Base-by-base conservation (phyloP, 1,284 basidiomycete species). In the Pascua guehoae region DNA sequence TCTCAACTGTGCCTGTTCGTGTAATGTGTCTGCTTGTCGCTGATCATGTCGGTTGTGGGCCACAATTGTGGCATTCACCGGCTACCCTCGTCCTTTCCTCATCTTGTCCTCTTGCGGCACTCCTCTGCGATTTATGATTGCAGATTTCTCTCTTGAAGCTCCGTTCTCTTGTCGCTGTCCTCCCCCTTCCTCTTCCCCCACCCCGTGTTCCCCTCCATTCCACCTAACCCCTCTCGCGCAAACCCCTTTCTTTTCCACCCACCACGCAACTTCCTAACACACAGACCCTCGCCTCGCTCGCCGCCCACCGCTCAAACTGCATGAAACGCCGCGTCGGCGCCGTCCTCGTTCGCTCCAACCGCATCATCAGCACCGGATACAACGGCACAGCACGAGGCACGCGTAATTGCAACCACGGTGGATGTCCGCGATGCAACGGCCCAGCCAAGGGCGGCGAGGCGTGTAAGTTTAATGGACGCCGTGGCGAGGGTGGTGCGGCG, bases 291-390 rank as follows among this genome's bases (percentile, higher is more conserved):
- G 92, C 93, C 8, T 87, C 88, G 12, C 82, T 96, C 45, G 92
- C 92, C 4, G 91, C 87, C 8, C 86, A 85, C 65, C 82, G 88
- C 43, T 91, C 86, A n/a, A 98, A 92, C 73, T 98, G 88, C 75
- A 98, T 98, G 95, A 99, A 99, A 73, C 85, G 96, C 5, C 84
- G 96, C 1, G 94, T 98, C 0, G 94, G 94, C 12, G 93, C 92
- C 0, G 85, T 98, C 15, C 81, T 98, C 42, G 92, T 97, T 37
- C 84, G 89, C 4, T 74, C 65, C 2, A 87, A 89, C 64, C 83
- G 94, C 32, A 89, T 99, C 51, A 81, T 98, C 41, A 85, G 90
- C n/a, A 97, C 96, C 1, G 96, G 96, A 80, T 99, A 99, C 78
- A 99, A 99, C 70, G 96, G 96, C 4, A 98, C 96, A 0, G 90